Percentiles rank a stretch among this genome's conserved stretches.
Conservation (phyloP, 1,139 yeast genomes). For the Lodderomyces oxycetoniae region DNA sequence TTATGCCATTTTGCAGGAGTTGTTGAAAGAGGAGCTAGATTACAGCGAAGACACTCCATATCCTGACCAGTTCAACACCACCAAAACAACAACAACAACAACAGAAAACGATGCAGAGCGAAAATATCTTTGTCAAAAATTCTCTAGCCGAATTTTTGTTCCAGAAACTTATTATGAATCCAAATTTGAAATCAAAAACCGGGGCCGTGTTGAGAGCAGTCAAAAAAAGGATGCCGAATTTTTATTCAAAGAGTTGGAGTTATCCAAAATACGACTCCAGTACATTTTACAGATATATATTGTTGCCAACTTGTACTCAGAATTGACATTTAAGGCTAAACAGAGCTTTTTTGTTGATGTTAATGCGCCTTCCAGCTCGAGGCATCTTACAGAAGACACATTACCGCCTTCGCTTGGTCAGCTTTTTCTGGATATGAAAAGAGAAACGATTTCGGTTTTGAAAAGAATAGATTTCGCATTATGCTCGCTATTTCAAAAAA, state of each 20-base stretch:
- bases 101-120: no score
- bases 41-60: slow-evolving; percentile 13
- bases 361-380: slow-evolving; percentile 26
- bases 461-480: slow-evolving; percentile 24
- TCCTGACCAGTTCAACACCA: slow-evolving; percentile 18
- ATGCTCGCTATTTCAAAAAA: slow-evolving; percentile 25
- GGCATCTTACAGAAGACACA: slow-evolving; percentile 36
- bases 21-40: slow-evolving; percentile 29
- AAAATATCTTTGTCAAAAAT: slow-evolving; percentile 20
- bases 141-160: slow-evolving; percentile 21
- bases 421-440: slow-evolving; percentile 24
- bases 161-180: slow-evolving; percentile 38
- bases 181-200: slow-evolving; percentile 21
- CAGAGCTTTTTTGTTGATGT: slow-evolving; percentile 21
- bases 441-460: slow-evolving; percentile 21
- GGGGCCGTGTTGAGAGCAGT: slow-evolving; percentile 11
- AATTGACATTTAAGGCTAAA: slow-evolving; percentile 23
- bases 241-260: slow-evolving; percentile 24
- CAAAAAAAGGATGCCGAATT: slow-evolving; percentile 24
- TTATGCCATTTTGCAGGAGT: slow-evolving; percentile 23
- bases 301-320: slow-evolving; percentile 28
- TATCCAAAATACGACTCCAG: slow-evolving; percentile 26
- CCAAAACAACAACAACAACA: slow-evolving; percentile 15
- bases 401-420: slow-evolving; percentile 24
- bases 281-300: slow-evolving; percentile 32